Percentiles rank a stretch among this genome's conserved stretches.
Conservation (phyloP, 148 eudicot species). For the Amaranthus palmeri region DNA sequence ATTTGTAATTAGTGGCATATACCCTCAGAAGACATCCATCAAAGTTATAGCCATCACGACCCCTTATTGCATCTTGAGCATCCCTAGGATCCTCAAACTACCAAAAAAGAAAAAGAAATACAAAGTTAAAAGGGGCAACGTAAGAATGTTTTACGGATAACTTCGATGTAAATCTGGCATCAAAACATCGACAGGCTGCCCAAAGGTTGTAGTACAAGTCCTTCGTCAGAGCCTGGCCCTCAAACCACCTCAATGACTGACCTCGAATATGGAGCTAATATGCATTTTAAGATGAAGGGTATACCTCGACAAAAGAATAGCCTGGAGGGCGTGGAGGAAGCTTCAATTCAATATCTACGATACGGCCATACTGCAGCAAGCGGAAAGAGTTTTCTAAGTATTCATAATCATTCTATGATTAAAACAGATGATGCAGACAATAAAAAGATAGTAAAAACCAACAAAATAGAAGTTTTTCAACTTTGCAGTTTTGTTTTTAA, state of each 20-base stretch:
- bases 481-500: background rate
- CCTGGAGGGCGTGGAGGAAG: conserved; percentile 38
- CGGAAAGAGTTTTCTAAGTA: background rate
- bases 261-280: background rate
- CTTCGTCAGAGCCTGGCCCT: background rate
- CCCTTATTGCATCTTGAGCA: conserved; percentile 37
- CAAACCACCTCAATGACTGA: background rate
- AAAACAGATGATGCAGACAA: background rate
- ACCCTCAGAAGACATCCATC: conserved; percentile 38
- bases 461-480: background rate
- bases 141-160: background rate
- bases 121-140: background rate
- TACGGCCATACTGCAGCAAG: conserved; percentile 31
- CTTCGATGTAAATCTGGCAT: background rate
- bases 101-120: background rate
- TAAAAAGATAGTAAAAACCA: background rate
- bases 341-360: conserved; percentile 34
- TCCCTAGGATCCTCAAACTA: conserved; percentile 36
- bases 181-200: background rate
- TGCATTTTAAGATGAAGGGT: background rate
- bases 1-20: background rate
- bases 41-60: conserved; percentile 39
- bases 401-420: background rate
- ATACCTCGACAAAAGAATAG: conserved; percentile 34
- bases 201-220: background rate